These are phyloP conservation scores for Penicillium sp. DNA, from an alignment of 2,329 filamentous ascomycete species.

Conservation along the genomic window DNA sequence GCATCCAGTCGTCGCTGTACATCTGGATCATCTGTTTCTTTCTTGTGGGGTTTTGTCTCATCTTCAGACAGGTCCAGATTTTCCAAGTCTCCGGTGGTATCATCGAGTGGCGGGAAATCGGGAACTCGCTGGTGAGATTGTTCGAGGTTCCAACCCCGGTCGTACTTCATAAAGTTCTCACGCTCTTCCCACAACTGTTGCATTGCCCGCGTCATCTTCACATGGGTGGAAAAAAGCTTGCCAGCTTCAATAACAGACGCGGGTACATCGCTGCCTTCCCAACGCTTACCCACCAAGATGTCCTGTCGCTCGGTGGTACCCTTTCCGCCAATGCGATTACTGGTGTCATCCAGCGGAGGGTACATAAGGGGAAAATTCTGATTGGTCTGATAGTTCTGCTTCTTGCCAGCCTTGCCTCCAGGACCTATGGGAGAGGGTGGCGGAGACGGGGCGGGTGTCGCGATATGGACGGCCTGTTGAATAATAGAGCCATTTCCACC, in stretches of 20 bases:
- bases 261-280: slow-evolving; percentile 91
- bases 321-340: slow-evolving; percentile 88
- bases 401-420: slow-evolving; percentile 90
- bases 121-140: slow-evolving; percentile 29
- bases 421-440: slow-evolving; percentile 84
- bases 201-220: slow-evolving; percentile 88
- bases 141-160: slow-evolving; percentile 77
- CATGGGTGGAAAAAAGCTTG: slow-evolving; percentile 83
- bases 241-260: slow-evolving; percentile 94
- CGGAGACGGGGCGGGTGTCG: slow-evolving; percentile 94
- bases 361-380: slow-evolving; percentile 99
- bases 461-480: slow-evolving; percentile 95
- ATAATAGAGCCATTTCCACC: slow-evolving; percentile 69
- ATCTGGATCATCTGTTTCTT: slow-evolving; percentile 40
- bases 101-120: slow-evolving; percentile 32
- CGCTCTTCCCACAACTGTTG: slow-evolving; percentile 94
- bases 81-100: slow-evolving; percentile 46
- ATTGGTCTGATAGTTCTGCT: slow-evolving; percentile 99
- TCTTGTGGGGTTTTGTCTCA: slow-evolving; percentile 11
- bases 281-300: slow-evolving; percentile 75
- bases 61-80: slow-evolving; percentile 24
- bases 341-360: slow-evolving; percentile 83
- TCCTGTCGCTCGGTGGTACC: slow-evolving; percentile 80
- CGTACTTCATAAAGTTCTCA: slow-evolving; percentile 86
- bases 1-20: slow-evolving; percentile 62